These are phyloP conservation scores for Monilinia aucupariae DNA, from an alignment of 2,329 filamentous ascomycete species.

Conservation along the genomic window DNA sequence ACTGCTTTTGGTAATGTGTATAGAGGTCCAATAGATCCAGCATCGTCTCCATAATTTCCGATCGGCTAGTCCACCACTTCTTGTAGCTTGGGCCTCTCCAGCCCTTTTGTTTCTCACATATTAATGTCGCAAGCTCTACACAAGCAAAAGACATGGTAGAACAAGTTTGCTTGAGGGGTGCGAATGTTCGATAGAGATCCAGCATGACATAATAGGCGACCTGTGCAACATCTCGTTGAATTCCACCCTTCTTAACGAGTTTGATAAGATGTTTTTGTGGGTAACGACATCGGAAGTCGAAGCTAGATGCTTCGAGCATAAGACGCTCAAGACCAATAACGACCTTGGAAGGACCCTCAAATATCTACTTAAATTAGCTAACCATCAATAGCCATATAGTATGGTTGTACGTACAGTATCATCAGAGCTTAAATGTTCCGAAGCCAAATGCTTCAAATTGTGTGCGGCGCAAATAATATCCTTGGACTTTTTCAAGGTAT, in stretches of 20 bases:
- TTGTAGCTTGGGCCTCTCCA: slow-evolving; percentile 45
- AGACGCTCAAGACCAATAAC: slow-evolving; percentile 87
- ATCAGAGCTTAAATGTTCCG: slow-evolving; percentile 69
- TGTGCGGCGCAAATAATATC: slow-evolving; percentile 89
- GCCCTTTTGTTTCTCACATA: slow-evolving; percentile 51
- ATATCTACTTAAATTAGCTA: slow-evolving; percentile 49
- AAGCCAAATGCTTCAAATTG: slow-evolving; percentile 62
- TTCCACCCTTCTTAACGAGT: slow-evolving; percentile 48
- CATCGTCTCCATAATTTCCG: slow-evolving; percentile 65
- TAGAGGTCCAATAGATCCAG: slow-evolving; percentile 90
- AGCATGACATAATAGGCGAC: slow-evolving; percentile 77
- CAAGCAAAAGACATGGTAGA: slow-evolving; percentile 79
- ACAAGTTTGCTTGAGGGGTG: slow-evolving; percentile 82
- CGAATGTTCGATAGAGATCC: slow-evolving; percentile 89
- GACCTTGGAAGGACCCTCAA: slow-evolving; percentile 71
- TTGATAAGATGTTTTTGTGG: slow-evolving; percentile 83
- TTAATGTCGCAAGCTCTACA: slow-evolving; percentile 70
- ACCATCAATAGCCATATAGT: background rate
- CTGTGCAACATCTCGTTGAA: slow-evolving; percentile 52
- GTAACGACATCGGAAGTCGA: slow-evolving; percentile 87
- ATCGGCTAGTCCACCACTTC: slow-evolving; percentile 44
- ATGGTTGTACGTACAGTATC: slow-evolving; percentile 58
- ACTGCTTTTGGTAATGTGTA: slow-evolving; percentile 72
- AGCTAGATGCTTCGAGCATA: slow-evolving; percentile 86
- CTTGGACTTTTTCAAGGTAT: slow-evolving; percentile 92